phyloP scores from a whole-genome alignment of 2,329 filamentous ascomycete species.

The Calonectria hawksworthii region DNA sequence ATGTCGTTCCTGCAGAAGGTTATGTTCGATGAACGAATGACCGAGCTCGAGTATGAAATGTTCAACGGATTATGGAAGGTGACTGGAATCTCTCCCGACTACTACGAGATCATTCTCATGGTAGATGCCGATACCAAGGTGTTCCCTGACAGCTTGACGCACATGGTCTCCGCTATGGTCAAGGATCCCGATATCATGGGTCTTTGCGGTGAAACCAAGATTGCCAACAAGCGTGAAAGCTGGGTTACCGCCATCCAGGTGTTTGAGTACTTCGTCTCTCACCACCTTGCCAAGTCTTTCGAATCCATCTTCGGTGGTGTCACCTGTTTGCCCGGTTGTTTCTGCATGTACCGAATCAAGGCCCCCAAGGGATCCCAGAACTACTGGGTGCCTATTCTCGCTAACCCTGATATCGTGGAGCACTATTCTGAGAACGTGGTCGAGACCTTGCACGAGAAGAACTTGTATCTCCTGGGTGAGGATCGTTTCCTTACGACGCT shows the following conservation, averaged over 20 bases:
- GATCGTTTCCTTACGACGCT: slow-evolving; percentile 96
- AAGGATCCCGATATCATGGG: slow-evolving; percentile 99
- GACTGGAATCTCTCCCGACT: slow-evolving; percentile 97
- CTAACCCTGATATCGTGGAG: slow-evolving; percentile 98
- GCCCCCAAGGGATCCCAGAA: slow-evolving; percentile 98
- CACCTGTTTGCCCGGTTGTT: slow-evolving; percentile 97
- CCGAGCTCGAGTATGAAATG: slow-evolving; percentile 98
- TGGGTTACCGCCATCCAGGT: slow-evolving; percentile 99
- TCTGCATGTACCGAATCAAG: slow-evolving; percentile 99
- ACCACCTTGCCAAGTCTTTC: slow-evolving; percentile 96
- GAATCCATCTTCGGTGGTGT: slow-evolving; percentile 99
- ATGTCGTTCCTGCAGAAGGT: slow-evolving; percentile 99
- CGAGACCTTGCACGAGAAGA: slow-evolving; percentile 98
- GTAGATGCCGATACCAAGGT: slow-evolving; percentile 99
- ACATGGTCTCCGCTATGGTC: slow-evolving; percentile 99
- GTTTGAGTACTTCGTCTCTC: slow-evolving; percentile 99
- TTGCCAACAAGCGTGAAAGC: slow-evolving; percentile 94
- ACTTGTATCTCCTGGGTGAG: slow-evolving; percentile 89
- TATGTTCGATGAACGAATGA: slow-evolving; percentile 99
- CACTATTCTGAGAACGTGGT: slow-evolving; percentile 99
- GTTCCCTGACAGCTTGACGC: slow-evolving; percentile 96
- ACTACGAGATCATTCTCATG: slow-evolving; percentile 98
- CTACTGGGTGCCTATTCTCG: slow-evolving; percentile 99
- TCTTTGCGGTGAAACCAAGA: slow-evolving; percentile 98
- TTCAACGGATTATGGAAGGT: slow-evolving; percentile 99